Conservation (phyloP, 83 land plant genomes). For the Picea abies region DNA sequence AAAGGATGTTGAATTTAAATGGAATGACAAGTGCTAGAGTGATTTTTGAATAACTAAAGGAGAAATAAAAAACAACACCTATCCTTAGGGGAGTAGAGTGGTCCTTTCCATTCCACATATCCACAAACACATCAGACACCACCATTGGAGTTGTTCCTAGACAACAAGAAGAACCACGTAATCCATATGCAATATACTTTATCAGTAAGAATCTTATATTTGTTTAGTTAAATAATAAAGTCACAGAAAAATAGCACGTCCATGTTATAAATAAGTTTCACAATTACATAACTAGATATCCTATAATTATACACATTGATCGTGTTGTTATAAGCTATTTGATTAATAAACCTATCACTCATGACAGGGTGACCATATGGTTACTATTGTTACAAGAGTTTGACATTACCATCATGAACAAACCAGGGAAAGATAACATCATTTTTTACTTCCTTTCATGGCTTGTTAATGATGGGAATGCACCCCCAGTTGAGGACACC, state of each 20-base stretch:
- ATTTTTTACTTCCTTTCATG: neutral
- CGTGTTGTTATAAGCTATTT: neutral
- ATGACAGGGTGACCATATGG: neutral
- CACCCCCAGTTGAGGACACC: neutral
- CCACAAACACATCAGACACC: neutral
- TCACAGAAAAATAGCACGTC: neutral
- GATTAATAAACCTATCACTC: neutral
- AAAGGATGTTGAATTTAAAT: neutral
- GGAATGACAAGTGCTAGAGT: neutral
- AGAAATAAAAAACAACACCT: neutral
- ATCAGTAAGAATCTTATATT: neutral
- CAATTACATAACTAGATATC: neutral
- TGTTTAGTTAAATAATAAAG: neutral
- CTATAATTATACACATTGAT: neutral
- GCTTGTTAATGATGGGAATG: neutral
- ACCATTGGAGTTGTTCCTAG: neutral
- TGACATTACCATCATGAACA: neutral
- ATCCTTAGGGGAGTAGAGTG: neutral
- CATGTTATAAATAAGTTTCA: neutral
- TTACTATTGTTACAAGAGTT: neutral
- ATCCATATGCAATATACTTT: neutral
- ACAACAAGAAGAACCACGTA: neutral
- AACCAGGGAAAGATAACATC: neutral
- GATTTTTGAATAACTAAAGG: neutral
- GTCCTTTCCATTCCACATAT: neutral